Conservation (phyloP, 495 filamentous ascomycete species). For the Annulohypoxylon bovei region DNA sequence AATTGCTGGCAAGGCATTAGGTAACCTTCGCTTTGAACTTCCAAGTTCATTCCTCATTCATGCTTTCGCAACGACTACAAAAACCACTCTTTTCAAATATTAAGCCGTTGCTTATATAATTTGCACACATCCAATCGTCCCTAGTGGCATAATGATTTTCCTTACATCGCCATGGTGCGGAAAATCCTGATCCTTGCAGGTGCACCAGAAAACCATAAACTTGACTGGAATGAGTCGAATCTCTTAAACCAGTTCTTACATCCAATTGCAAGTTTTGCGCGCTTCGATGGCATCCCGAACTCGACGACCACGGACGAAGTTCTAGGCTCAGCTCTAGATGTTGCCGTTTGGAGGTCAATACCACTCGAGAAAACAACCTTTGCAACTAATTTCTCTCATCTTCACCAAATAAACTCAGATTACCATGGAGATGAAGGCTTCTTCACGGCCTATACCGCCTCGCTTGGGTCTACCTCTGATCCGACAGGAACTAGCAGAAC, state of each 20-base stretch:
- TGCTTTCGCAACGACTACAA: background rate
- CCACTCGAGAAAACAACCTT: conserved; percentile 50
- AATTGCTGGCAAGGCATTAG: background rate
- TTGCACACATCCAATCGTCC: background rate
- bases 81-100: background rate
- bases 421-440: conserved; percentile 55
- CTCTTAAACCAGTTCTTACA: conserved; percentile 59
- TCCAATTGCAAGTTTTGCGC: conserved; percentile 60
- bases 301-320: conserved; percentile 18
- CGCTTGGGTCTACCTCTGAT: conserved; percentile 45
- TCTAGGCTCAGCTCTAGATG: conserved; percentile 39
- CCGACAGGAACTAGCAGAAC: conserved; percentile 27
- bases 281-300: conserved; percentile 13
- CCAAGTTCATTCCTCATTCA: background rate
- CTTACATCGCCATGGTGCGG: conserved; percentile 52
- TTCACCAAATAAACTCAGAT: conserved; percentile 51
- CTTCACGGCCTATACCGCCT: conserved; percentile 56
- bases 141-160: conserved; percentile 9
- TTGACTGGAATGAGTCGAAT: conserved; percentile 65
- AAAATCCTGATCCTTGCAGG: conserved; percentile 69
- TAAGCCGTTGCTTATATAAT: conserved; percentile 5
- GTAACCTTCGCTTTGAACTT: background rate
- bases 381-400: conserved; percentile 57
- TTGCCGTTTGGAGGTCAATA: conserved; percentile 60
- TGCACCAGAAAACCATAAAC: conserved; percentile 62